Conservation (phyloP, 1,139 yeast genomes). For the Candida sanyaensis region DNA sequence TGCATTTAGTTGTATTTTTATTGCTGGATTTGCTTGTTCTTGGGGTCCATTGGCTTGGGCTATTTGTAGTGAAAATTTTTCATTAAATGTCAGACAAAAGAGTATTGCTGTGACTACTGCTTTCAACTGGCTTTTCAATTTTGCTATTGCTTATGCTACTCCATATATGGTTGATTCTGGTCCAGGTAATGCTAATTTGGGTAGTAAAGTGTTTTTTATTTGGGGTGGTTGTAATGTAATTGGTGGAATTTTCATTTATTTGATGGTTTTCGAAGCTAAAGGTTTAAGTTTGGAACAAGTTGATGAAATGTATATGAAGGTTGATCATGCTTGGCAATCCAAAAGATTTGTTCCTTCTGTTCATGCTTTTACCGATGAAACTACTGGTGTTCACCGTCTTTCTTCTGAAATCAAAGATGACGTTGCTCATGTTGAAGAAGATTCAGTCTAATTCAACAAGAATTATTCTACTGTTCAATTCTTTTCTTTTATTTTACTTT, state of each 20-base stretch:
- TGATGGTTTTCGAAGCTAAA: constrained; percentile 71
- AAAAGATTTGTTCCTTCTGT: constrained; percentile 29
- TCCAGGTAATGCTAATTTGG: constrained; percentile 61
- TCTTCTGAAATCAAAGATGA: constrained; percentile 15
- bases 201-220: constrained; percentile 68
- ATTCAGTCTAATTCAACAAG: constrained; percentile 6
- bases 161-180: constrained; percentile 67
- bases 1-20: constrained; percentile 66
- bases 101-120: constrained; percentile 69
- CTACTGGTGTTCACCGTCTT: constrained; percentile 17
- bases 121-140: constrained; percentile 73
- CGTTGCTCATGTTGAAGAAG: constrained; percentile 16
- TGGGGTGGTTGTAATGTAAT: constrained; percentile 54
- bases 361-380: constrained; percentile 33
- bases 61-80: constrained; percentile 65
- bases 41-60: constrained; percentile 83
- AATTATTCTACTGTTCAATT: too few species aligned
- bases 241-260: constrained; percentile 58
- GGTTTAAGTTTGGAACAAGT: constrained; percentile 77
- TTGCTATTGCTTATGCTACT: constrained; percentile 67
- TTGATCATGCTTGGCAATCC: constrained; percentile 37
- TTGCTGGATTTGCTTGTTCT: constrained; percentile 67
- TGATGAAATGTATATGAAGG: constrained; percentile 41
- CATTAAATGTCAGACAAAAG: constrained; percentile 66
- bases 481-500: too few species aligned